A percentile compares a stretch with the other conserved stretches of the same genome.
Evolutionary conservation across 345 rosid genomes (phyloP).

Genomic region (Angophora floribunda): DNA sequence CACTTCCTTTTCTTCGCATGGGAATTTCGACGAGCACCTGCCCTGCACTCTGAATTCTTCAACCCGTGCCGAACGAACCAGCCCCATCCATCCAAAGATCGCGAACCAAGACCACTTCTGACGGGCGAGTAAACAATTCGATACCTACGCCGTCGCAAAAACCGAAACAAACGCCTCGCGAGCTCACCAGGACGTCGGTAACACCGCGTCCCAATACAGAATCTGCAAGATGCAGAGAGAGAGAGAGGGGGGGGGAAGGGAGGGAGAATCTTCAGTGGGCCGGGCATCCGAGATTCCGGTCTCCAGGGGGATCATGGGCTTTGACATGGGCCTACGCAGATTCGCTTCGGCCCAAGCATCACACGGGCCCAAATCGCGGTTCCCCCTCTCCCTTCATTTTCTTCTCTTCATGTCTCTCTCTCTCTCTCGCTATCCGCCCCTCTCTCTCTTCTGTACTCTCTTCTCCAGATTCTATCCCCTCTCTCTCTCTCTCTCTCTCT

Average conservation of each 20-base stretch:
- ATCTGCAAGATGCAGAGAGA: neutral
- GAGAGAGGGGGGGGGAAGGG: neutral
- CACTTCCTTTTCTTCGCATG: neutral
- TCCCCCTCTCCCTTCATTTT: neutral
- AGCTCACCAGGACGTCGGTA: neutral
- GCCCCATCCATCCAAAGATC: neutral
- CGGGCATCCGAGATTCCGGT: neutral
- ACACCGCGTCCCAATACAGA: neutral
- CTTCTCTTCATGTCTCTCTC: neutral
- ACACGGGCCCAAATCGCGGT: neutral
- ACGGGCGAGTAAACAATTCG: neutral
- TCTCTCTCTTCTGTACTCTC: neutral
- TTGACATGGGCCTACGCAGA: neutral
- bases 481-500: neutral
- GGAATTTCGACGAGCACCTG: neutral
- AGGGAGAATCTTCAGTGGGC: neutral
- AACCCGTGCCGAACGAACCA: neutral
- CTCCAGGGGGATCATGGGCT: neutral
- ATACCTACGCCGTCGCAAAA: neutral
- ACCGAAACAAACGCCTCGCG: neutral
- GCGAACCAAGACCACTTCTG: neutral
- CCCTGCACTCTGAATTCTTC: neutral
- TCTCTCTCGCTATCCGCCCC: neutral
- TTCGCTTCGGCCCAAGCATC: neutral
- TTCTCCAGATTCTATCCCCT: conserved; percentile 7